Conservation (phyloP, 345 rosid species). For the Salix koriyanagi region DNA sequence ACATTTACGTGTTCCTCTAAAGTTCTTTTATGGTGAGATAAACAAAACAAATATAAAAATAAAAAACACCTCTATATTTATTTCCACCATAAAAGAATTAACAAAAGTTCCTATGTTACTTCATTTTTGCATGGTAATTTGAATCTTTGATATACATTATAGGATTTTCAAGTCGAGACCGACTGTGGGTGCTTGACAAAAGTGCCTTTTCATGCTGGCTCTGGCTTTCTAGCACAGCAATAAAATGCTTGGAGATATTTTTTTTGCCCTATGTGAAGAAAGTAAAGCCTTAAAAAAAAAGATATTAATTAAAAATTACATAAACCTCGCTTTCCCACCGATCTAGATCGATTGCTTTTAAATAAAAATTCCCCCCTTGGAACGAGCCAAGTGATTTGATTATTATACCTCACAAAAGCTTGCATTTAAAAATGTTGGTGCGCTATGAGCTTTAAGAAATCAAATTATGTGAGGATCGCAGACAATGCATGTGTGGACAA, state of each 20-base stretch:
- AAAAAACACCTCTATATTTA: too few relatives aligned
- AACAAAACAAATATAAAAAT: too few relatives aligned
- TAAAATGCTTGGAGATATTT: not conserved
- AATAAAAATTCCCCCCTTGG: too few relatives aligned
- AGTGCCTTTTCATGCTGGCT: slow-evolving; percentile 1
- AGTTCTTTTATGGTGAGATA: too few relatives aligned
- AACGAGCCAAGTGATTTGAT: not conserved
- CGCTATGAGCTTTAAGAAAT: not conserved
- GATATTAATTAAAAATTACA: not conserved
- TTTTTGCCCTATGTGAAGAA: not conserved
- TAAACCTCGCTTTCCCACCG: not conserved
- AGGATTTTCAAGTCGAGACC: not conserved
- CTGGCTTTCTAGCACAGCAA: not conserved
- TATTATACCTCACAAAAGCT: not conserved
- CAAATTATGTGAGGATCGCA: not conserved
- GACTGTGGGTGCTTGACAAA: not conserved
- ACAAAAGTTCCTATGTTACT: too few relatives aligned
- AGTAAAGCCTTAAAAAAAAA: not conserved
- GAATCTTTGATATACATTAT: too few relatives aligned
- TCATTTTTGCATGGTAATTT: too few relatives aligned
- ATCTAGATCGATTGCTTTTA: not conserved
- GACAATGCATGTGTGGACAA: not conserved
- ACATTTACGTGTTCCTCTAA: too few relatives aligned
- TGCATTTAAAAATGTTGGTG: not conserved
- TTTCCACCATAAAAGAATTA: too few relatives aligned